Conservation (phyloP, 164 flowering plant species). For the Magnolia changhungtana region DNA sequence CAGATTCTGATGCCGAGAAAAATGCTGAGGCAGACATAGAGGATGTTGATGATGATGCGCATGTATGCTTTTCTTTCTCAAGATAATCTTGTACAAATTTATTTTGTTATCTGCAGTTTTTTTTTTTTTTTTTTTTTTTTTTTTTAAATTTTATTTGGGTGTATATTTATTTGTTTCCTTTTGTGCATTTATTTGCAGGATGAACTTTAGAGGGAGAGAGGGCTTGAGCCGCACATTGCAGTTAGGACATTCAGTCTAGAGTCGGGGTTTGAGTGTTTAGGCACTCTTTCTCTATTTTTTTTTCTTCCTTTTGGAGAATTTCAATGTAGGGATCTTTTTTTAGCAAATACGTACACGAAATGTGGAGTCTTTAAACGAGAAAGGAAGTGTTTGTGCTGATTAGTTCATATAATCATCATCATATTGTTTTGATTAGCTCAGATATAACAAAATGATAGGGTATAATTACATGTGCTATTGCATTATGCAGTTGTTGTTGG, state of each 20-base stretch:
- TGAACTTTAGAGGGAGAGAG: conserved; percentile 4
- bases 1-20: conserved; percentile 6
- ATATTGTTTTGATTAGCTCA: no score
- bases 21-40: background rate
- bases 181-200: background rate
- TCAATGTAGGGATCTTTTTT: background rate
- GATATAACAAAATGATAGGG: no score
- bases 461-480: no score
- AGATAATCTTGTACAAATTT: background rate
- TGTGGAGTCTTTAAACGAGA: no score
- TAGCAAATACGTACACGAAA: background rate
- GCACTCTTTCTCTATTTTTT: background rate
- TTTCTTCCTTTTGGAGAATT: background rate
- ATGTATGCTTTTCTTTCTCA: conserved; percentile 3
- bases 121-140: no score
- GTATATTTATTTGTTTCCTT: background rate
- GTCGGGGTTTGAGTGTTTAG: background rate
- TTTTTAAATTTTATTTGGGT: no score
- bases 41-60: background rate
- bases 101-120: background rate
- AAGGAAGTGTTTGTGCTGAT: no score
- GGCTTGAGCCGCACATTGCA: background rate
- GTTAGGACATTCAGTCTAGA: background rate
- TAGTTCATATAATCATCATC: no score
- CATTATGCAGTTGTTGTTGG: no score